Evolutionary conservation across 2,329 filamentous ascomycete genomes (phyloP), one percentile per base, ranked within the genome.

Genomic region (Alternaria arborescens): DNA sequence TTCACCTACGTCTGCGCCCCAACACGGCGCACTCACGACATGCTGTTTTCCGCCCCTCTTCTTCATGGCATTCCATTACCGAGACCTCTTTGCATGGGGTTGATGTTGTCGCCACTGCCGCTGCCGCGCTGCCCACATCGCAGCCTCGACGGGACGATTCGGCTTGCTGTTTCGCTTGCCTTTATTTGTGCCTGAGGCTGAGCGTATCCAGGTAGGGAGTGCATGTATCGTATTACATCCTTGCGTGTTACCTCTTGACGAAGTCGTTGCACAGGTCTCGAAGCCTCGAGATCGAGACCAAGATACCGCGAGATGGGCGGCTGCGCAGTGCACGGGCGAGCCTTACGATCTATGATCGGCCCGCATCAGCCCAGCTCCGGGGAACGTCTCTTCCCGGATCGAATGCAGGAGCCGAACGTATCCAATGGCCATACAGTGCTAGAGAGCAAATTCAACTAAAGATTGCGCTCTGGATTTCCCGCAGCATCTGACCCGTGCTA

Each of bases 151-250:
- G 18, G 8, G 20, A 48, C 46, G 4, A 12, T 12, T 12, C 34
- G 30, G 46, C 46, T 48, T 28, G 8, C 46, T 22, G 14, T 32
- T 36, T 50, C 30, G 18, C 32, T 24, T 22, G 42, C 26, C 47
- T 11, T 42, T 18, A 30, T 28, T 22, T 28, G 24, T 47, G 43
- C 60, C 43, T 48, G 60, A 59, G 60, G 65, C 65, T 63, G 60
- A 65, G 55, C 62, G 40, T 46, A 14, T 24, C 58, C 24, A 46
- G 20, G 40, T 24, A 42, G 34, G 38, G 24, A 43, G 46, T 12
- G n/a, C 52, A 16, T 41, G 30, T 34, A 11, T 24, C 34, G 38
- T 38, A 36, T 52, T 28, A 50, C 52, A 51, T 38, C 42, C 11
- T 3, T 43, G 42, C 12, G 36, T 43, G 30, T 34, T 46, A 50